phyloP scores from a whole-genome alignment of 2,329 filamentous ascomycete genomes.

The Phoma herbarum region DNA sequence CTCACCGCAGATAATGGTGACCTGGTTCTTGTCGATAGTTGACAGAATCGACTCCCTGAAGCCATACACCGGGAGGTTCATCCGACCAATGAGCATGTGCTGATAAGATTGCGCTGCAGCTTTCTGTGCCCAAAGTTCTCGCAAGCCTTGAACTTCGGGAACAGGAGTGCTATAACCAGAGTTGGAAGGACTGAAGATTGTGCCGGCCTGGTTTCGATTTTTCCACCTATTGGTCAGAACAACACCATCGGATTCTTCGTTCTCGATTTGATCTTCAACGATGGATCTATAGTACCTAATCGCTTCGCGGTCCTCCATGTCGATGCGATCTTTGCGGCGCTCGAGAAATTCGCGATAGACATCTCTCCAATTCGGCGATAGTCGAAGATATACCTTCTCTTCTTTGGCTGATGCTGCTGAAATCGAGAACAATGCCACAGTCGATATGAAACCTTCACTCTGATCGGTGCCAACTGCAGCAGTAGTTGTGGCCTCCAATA shows the following conservation, averaged over 20 bases:
- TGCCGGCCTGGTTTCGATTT: slow-evolving; percentile 48
- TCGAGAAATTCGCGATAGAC: slow-evolving; percentile 82
- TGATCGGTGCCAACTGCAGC: slow-evolving; percentile 80
- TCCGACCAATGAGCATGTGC: slow-evolving; percentile 78
- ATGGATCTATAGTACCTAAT: slow-evolving; percentile 75
- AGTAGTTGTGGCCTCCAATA: slow-evolving; percentile 76
- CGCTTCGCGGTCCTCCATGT: slow-evolving; percentile 73
- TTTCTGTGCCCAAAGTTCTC: slow-evolving; percentile 63
- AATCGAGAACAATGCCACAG: slow-evolving; percentile 80
- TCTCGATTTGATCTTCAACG: slow-evolving; percentile 72
- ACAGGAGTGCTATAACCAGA: slow-evolving; percentile 44
- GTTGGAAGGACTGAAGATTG: slow-evolving; percentile 37
- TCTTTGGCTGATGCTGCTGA: slow-evolving; percentile 82
- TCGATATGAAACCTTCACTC: slow-evolving; percentile 87
- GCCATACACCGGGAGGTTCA: slow-evolving; percentile 87
- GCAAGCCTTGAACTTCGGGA: slow-evolving; percentile 53
- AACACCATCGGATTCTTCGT: slow-evolving; percentile 61
- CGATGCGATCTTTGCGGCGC: slow-evolving; percentile 72
- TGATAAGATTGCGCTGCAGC: slow-evolving; percentile 68
- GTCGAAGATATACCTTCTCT: slow-evolving; percentile 80
- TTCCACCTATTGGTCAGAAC: slow-evolving; percentile 80
- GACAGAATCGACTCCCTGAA: slow-evolving; percentile 81
- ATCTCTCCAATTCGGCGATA: slow-evolving; percentile 84
- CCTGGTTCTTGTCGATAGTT: slow-evolving; percentile 79
- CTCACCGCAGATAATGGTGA: slow-evolving; percentile 94